These are phyloP conservation scores for Luffa aegyptiaca DNA, from an alignment of 306 rosid species.

Conservation along the genomic window DNA sequence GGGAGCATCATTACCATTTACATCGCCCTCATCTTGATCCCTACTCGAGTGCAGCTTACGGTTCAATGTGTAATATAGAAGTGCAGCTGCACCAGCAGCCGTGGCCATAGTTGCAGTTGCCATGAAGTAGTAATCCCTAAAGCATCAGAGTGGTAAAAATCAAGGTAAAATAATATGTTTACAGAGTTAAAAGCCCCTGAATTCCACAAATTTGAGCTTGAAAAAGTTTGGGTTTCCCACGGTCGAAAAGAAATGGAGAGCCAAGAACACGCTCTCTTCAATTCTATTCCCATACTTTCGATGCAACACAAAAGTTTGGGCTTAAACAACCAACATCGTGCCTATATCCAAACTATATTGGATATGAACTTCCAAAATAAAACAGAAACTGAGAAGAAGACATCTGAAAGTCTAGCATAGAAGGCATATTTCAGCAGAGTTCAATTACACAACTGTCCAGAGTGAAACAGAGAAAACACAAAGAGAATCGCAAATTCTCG, in stretches of 20 bases:
- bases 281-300: not conserved
- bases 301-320: not conserved
- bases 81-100: slow-evolving; percentile 97
- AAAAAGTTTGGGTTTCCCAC: too few species aligned
- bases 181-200: not conserved
- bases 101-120: slow-evolving; percentile 99
- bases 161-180: slow-evolving; percentile 7
- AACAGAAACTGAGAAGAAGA: not conserved
- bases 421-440: not conserved
- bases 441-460: not conserved
- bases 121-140: slow-evolving; percentile 46
- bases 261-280: not conserved
- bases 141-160: not conserved
- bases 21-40: slow-evolving; percentile 35
- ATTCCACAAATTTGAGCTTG: not conserved
- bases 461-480: not conserved
- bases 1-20: slow-evolving; percentile 19
- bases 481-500: not conserved
- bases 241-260: not conserved
- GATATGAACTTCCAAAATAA: not conserved
- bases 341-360: not conserved
- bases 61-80: slow-evolving; percentile 74
- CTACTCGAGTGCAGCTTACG: slow-evolving; percentile 36
- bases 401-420: not conserved
- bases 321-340: not conserved